Conservation (phyloP, 2,329 filamentous ascomycete genomes). For the Diaporthe aspalathi region DNA sequence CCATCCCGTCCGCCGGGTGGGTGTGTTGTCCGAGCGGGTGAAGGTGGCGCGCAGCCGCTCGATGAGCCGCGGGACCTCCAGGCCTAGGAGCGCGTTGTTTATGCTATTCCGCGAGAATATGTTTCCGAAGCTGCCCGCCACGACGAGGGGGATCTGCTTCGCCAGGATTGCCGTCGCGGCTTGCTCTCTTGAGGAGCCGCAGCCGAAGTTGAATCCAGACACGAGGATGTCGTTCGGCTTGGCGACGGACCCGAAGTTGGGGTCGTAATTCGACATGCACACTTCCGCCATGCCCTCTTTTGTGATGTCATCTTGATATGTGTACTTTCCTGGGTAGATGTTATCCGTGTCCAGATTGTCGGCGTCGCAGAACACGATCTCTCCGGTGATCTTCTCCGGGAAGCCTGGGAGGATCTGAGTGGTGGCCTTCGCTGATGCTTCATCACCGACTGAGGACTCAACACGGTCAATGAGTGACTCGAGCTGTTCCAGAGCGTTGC, state of each 20-base stretch:
- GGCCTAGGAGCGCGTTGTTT: slow-evolving; percentile 55
- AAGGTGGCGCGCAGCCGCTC: slow-evolving; percentile 43
- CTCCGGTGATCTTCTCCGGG: slow-evolving; percentile 82
- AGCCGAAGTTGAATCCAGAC: slow-evolving; percentile 89
- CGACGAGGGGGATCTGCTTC: slow-evolving; percentile 82
- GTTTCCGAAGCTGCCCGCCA: slow-evolving; percentile 84
- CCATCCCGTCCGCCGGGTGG: slow-evolving; percentile 1
- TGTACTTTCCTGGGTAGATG: slow-evolving; percentile 91
- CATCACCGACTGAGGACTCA: slow-evolving; percentile 44
- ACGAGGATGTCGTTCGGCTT: slow-evolving; percentile 83
- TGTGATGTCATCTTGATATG: slow-evolving; percentile 87
- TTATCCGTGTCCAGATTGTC: slow-evolving; percentile 90
- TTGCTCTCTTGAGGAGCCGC: slow-evolving; percentile 83
- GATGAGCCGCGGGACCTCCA: slow-evolving; percentile 71
- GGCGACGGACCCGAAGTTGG: slow-evolving; percentile 72
- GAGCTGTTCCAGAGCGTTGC: slow-evolving; percentile 75
- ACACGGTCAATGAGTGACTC: slow-evolving; percentile 69
- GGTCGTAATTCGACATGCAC: slow-evolving; percentile 95
- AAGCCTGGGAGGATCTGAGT: slow-evolving; percentile 72
- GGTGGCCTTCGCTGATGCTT: slow-evolving; percentile 36
- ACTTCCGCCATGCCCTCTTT: slow-evolving; percentile 69
- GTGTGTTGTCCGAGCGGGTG: slow-evolving; percentile 36
- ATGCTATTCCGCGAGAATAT: slow-evolving; percentile 70
- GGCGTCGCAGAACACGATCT: slow-evolving; percentile 88
- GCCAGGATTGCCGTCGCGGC: slow-evolving; percentile 89